Evolutionary conservation across 2,329 filamentous ascomycete genomes (phyloP), one percentile per base, ranked within the genome.

Genomic region (Diaporthe ampelina): DNA sequence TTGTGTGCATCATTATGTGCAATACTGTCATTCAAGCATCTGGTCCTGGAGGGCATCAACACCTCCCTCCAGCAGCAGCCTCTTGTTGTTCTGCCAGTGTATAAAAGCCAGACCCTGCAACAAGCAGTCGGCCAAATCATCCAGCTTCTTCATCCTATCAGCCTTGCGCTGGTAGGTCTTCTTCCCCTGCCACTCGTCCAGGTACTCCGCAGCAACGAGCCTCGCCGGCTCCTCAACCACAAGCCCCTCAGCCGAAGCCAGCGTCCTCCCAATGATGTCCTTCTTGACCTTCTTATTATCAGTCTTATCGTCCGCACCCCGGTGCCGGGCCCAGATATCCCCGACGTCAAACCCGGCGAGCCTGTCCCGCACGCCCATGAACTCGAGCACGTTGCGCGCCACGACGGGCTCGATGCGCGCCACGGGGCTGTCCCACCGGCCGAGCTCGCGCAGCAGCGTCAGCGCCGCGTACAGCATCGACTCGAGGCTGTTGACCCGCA

Each of bases 401-500:
- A 93, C 90, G 29, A 87, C 63, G n/a, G 83, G 35, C 82, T 83
- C 10, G n/a, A 76, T 32, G 29, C 68, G 52, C 15, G 79, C 77
- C n/a, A 85, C 7, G 85, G 15, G 26, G 29, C 24, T 79, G 76
- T n/a, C 21, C 85, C 85, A 87, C 3, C 80, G 73, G 1, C 83
- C 84, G 65, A 88, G 81, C 24, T 83, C 81, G 59, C 83, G 83
- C 63, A 94, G 79, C 0, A 91, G 89, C 68, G 88, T 86, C 50
- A 96, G 82, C 17, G 91, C 87, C 11, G 93, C 92, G 85, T 95
- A 93, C 0, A 97, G 83, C 91, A 97, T 97, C 5, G 91, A 91
- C 81, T 97, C 94, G 29, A 97, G 88, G 79, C 93, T 92, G 77
- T 96, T 96, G 11, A 97, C 94, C 1, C 94, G 87, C 54, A 97